Base-by-base conservation (phyloP, 805 yeast genomes). In the Dipodascopsis uninucleata region DNA sequence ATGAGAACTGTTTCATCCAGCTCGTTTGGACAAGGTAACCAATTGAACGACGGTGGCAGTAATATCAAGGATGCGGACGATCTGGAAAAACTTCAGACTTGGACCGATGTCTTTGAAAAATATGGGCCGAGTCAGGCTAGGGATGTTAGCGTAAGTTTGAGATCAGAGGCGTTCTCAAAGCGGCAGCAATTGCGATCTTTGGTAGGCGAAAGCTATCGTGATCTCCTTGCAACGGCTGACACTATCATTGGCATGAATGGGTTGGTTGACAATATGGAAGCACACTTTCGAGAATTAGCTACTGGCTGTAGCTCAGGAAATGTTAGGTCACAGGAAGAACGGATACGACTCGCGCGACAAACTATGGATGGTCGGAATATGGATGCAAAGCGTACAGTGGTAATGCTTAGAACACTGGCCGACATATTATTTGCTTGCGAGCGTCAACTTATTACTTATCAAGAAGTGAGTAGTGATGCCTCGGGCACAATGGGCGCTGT, bases 181-280 rank as follows among this genome's bases (percentile, higher is more conserved):
- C 39, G 47, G 5, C 52, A 49, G 31, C 47, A 49, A 24, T 35
- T 49, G 31, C 44, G 54, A 12, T 31, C 47, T 22, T 44, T 49
- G 25, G 54, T 49, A n/a, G 54, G 54, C 22, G 45, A 47, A 29
- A 49, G 54, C 31, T 49, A 49, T 34, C 52, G 53, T 22, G 54
- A 49, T 5, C 21, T 49, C 33, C 40, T 49, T 10, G 44, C 49
- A 8, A 49, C 54, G 4, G 54, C 54, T 1, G 54, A 49, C 21
- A 36, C 43, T 20, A 46, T 49, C 25, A 49, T 49, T 17, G 45
- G 24, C 23, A 49, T 49, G 54, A 49, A 42, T 17, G 40, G 31
- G 18, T 31, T 39, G 6, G 49, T 22, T 10, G 41, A 17, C 3
- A 25, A 18, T n/a, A 34, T 48, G 48, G 54, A 49, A 24, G 20